Conservation (phyloP, 495 filamentous ascomycete genomes). For the Aspergillus panamensis region DNA sequence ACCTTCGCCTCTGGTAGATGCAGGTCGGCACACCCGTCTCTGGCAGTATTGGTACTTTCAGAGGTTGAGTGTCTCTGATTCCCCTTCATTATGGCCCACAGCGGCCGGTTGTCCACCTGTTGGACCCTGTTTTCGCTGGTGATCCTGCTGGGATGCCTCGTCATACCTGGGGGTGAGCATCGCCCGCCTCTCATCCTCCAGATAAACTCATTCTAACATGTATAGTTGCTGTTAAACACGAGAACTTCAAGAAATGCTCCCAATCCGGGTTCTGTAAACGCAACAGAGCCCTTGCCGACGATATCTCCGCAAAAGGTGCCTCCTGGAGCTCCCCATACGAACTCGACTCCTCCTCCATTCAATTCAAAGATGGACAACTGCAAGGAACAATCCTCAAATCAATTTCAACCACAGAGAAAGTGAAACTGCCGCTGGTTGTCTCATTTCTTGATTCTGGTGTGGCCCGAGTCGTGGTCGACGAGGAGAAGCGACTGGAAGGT, state of each 20-base stretch:
- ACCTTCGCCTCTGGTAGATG: constrained; percentile 34
- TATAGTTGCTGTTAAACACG: constrained; percentile 81
- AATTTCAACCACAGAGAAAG: constrained; percentile 57
- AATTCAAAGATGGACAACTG: constrained; percentile 75
- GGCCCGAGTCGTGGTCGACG: constrained; percentile 83
- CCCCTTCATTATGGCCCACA: constrained; percentile 36
- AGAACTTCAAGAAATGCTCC: constrained; percentile 88
- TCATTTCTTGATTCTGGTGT: constrained; percentile 86
- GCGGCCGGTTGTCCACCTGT: constrained; percentile 47
- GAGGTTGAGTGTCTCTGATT: constrained; percentile 41
- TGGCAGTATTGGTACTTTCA: constrained; percentile 22
- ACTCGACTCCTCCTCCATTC: constrained; percentile 65
- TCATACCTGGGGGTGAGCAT: constrained; percentile 38
- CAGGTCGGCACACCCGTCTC: constrained; percentile 27
- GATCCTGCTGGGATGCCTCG: constrained; percentile 38
- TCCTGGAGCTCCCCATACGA: constrained; percentile 80
- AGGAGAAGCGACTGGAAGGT: constrained; percentile 82
- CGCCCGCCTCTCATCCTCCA: neutral
- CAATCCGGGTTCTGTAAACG: constrained; percentile 97
- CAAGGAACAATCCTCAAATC: constrained; percentile 76
- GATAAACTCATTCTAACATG: constrained; percentile 6
- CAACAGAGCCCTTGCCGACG: constrained; percentile 84
- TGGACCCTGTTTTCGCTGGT: constrained; percentile 52
- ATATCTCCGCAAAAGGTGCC: constrained; percentile 56
- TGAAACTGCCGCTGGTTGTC: constrained; percentile 77